These are phyloP conservation scores for Begonia fuchsioides DNA, from an alignment of 306 rosid genomes.

Conservation along the genomic window DNA sequence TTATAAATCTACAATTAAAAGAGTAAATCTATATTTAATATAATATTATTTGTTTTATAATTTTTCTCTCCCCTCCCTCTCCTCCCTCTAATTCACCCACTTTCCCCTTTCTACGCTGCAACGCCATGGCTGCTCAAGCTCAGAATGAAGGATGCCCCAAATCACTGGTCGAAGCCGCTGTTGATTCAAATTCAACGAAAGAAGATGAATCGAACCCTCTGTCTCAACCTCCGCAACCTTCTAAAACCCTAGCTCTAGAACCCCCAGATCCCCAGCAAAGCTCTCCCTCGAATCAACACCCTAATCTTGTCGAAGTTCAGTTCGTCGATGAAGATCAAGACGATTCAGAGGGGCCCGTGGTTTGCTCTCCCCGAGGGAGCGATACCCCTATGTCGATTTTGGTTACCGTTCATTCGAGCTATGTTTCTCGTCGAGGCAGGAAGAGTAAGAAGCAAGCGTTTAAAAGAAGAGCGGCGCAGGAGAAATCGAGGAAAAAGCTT, in stretches of 20 bases:
- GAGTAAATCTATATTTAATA: no score
- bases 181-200: background rate
- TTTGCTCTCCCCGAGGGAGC: constrained; percentile 17
- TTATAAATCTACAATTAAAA: no score
- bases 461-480: constrained; percentile 24
- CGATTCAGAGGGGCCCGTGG: constrained; percentile 18
- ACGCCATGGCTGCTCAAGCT: constrained; percentile 5
- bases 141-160: constrained; percentile 1
- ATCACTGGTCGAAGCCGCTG: constrained; percentile 17
- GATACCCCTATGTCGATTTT: constrained; percentile 1
- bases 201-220: constrained; percentile 2
- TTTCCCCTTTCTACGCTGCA: background rate
- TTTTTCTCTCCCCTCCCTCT: no score
- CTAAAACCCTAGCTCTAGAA: constrained; percentile 23
- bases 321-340: constrained; percentile 5
- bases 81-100: no score
- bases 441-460: constrained; percentile 11
- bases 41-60: no score
- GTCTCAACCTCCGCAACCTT: constrained; percentile 14
- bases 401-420: background rate
- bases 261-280: constrained; percentile 10
- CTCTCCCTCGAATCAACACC: constrained; percentile 4
- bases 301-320: constrained; percentile 8
- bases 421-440: constrained; percentile 20
- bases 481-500: constrained; percentile 33